Percentiles rank a stretch among this genome's conserved stretches.
Evolutionary conservation across 768 basidiomycete species (phyloP).

Genomic region (Myochromella boudieri): DNA sequence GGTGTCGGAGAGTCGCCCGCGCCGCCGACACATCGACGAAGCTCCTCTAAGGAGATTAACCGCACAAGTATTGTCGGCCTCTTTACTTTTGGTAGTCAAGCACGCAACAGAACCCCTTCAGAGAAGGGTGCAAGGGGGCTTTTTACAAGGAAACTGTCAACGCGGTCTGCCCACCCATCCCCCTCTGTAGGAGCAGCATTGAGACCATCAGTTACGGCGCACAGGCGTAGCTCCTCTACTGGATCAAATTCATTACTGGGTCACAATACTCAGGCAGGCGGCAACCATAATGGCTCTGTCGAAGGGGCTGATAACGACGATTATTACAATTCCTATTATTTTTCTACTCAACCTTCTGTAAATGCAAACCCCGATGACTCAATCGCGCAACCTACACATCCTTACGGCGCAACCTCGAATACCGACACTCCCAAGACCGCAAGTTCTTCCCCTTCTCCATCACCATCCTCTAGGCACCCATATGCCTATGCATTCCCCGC

Average conservation of each 20-base stretch:
- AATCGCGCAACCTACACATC: constrained; percentile 9
- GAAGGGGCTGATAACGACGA: constrained; percentile 36
- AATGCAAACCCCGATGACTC: not conserved
- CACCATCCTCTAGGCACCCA: constrained; percentile 18
- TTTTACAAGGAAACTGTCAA: constrained; percentile 1
- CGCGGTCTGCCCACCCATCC: constrained; percentile 2
- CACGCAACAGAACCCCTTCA: constrained; percentile 2
- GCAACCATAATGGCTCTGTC: constrained; percentile 1
- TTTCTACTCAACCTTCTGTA: constrained; percentile 6
- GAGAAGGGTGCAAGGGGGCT: constrained; percentile 2
- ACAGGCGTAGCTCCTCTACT: constrained; percentile 17
- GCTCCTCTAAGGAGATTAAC: constrained; percentile 23
- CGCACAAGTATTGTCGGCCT: constrained; percentile 55
- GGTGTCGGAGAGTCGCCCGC: constrained; percentile 69
- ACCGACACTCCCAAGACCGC: not conserved
- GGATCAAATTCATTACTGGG: constrained; percentile 14
- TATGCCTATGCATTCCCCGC: constrained; percentile 25
- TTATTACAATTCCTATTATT: constrained; percentile 53
- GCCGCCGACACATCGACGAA: constrained; percentile 31
- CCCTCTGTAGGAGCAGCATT: not conserved
- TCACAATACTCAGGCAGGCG: not conserved
- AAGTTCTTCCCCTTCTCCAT: constrained; percentile 14
- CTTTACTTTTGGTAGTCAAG: constrained; percentile 44
- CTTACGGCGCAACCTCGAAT: constrained; percentile 7
- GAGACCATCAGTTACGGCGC: constrained; percentile 1